Evolutionary conservation across 2,329 filamentous ascomycete genomes (phyloP).

Genomic region (Raffaelea ambrosiae): DNA sequence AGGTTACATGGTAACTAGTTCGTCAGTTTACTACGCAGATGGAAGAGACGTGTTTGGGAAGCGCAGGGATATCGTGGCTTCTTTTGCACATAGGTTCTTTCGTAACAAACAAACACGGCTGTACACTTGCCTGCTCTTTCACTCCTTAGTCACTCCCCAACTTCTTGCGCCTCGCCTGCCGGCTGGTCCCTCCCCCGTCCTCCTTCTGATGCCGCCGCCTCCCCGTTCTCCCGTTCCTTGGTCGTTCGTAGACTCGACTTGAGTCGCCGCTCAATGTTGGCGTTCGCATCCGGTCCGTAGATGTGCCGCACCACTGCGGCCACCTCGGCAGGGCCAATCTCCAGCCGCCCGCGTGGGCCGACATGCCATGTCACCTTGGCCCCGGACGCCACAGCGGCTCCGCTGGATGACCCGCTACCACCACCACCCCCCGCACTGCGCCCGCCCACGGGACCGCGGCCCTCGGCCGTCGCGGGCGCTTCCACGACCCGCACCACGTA

Average conservation of each 20-base stretch:
- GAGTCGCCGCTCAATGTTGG: conserved; percentile 52
- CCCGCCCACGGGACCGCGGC: conserved; percentile 1
- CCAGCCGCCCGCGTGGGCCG: conserved; percentile 76
- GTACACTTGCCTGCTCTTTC: no score
- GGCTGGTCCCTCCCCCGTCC: not conserved
- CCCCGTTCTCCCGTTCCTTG: conserved; percentile 31
- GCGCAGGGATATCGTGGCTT: no score
- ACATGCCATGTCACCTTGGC: conserved; percentile 67
- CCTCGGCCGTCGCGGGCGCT: conserved; percentile 53
- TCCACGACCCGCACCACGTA: conserved; percentile 75
- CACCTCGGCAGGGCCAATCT: conserved; percentile 71
- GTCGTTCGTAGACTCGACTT: conserved; percentile 46
- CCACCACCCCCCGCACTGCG: not conserved
- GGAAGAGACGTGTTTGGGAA: no score
- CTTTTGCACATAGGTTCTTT: no score
- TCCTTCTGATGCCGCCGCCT: conserved; percentile 10
- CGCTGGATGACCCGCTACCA: not conserved
- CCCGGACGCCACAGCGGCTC: not conserved
- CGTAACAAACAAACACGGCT: no score
- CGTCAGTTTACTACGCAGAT: no score
- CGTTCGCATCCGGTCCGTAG: conserved; percentile 39
- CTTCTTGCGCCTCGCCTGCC: not conserved
- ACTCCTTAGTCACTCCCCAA: no score
- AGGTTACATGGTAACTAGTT: no score
- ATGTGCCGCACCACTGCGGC: conserved; percentile 58